A percentile compares a stretch with the other conserved stretches of the same genome.
Conservation (phyloP, 2,329 filamentous ascomycete species). For the Podosphaera aphanis region DNA sequence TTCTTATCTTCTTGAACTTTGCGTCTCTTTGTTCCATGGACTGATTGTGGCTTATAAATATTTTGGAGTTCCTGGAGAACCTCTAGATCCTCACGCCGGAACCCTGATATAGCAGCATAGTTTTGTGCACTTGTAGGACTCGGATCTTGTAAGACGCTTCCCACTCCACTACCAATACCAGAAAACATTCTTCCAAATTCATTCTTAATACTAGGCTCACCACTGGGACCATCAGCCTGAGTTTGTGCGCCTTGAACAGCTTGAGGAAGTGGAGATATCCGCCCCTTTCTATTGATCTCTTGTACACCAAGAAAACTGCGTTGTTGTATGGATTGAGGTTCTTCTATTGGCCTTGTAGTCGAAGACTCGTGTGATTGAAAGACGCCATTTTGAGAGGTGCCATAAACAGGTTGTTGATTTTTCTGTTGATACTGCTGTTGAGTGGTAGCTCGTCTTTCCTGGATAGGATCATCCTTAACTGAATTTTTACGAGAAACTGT, state of each 20-base stretch:
- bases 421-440: slow-evolving; percentile 17
- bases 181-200: slow-evolving; percentile 91
- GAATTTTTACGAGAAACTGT: slow-evolving; percentile 16
- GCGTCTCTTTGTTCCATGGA: slow-evolving; percentile 30
- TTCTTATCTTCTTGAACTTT: slow-evolving; percentile 53
- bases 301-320: slow-evolving; percentile 49
- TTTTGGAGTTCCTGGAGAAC: slow-evolving; percentile 21
- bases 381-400: slow-evolving; percentile 20
- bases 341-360: slow-evolving; percentile 21
- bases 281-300: slow-evolving; percentile 57
- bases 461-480: slow-evolving; percentile 11
- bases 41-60: slow-evolving; percentile 7
- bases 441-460: slow-evolving; percentile 11
- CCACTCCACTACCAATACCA: slow-evolving; percentile 56
- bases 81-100: slow-evolving; percentile 28
- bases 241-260: slow-evolving; percentile 81
- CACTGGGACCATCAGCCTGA: slow-evolving; percentile 52
- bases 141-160: slow-evolving; percentile 23
- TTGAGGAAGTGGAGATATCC: slow-evolving; percentile 72
- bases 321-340: slow-evolving; percentile 31
- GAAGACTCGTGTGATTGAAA: slow-evolving; percentile 23
- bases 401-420: slow-evolving; percentile 16
- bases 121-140: slow-evolving; percentile 21
- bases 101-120: slow-evolving; percentile 8
- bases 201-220: slow-evolving; percentile 76